Conservation (phyloP, 2,329 filamentous ascomycete species). For the Nectriaceae sp. region DNA sequence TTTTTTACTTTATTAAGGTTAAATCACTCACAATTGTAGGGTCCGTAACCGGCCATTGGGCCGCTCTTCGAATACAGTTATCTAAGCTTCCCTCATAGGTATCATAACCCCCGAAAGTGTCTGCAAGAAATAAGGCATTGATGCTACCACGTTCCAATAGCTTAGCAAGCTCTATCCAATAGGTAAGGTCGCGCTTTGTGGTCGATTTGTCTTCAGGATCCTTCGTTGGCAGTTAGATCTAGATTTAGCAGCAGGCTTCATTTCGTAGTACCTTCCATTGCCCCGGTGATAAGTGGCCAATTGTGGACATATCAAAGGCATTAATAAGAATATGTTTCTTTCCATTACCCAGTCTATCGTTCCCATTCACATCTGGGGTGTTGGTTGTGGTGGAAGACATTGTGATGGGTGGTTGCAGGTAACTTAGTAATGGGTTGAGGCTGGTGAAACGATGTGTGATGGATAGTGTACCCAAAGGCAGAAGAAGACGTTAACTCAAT, state of each 20-base stretch:
- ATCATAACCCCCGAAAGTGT: slow-evolving; percentile 43
- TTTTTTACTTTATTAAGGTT: slow-evolving; percentile 41
- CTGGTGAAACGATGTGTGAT: no score
- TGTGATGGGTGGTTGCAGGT: no score
- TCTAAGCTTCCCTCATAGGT: slow-evolving; percentile 26
- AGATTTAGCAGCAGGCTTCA: slow-evolving; percentile 19
- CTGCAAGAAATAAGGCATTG: slow-evolving; percentile 69
- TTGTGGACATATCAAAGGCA: slow-evolving; percentile 43
- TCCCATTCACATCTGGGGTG: neutral
- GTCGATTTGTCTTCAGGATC: slow-evolving; percentile 64
- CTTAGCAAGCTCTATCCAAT: slow-evolving; percentile 58
- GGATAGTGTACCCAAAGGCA: no score
- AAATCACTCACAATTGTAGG: slow-evolving; percentile 68
- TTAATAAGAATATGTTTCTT: slow-evolving; percentile 46
- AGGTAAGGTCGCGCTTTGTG: slow-evolving; percentile 59
- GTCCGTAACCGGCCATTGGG: slow-evolving; percentile 42
- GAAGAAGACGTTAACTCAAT: no score
- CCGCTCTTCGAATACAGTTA: no score
- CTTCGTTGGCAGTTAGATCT: slow-evolving; percentile 36
- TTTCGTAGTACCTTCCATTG: slow-evolving; percentile 48
- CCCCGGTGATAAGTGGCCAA: slow-evolving; percentile 48
- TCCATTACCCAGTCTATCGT: no score
- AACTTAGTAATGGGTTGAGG: no score
- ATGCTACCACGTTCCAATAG: slow-evolving; percentile 52
- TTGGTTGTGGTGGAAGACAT: no score